A percentile compares a stretch with the other conserved stretches of the same genome.
Evolutionary conservation across 192 early-diverging fungal genomes (phyloP).

Genomic region (Diversispora eburnea): DNA sequence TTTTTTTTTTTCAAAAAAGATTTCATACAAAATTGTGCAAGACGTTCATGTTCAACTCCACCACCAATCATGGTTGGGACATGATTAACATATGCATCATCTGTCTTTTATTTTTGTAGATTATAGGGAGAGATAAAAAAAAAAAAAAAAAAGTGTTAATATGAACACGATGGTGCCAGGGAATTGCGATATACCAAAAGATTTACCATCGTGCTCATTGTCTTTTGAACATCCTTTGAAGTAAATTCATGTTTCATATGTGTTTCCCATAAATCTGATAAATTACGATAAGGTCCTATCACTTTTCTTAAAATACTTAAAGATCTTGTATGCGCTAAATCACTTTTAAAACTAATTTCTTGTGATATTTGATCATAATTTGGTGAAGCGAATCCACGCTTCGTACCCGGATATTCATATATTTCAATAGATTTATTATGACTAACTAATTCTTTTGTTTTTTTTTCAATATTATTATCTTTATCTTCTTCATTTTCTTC

Average conservation of each 20-base stretch:
- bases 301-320: background rate
- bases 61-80: background rate
- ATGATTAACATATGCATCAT: conserved; percentile 10
- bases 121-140: too few relatives aligned
- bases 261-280: background rate
- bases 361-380: background rate
- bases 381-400: background rate
- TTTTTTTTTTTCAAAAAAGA: too few relatives aligned
- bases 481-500: background rate
- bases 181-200: background rate
- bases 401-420: background rate
- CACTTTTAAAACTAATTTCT: background rate
- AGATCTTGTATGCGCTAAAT: background rate
- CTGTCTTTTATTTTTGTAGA: background rate
- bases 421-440: background rate
- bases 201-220: background rate
- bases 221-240: background rate
- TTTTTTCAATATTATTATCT: background rate
- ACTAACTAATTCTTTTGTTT: background rate
- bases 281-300: background rate
- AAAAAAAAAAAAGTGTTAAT: too few relatives aligned
- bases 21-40: conserved; percentile 3
- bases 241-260: background rate
- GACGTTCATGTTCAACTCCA: background rate
- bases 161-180: too few relatives aligned